Evolutionary conservation across 1,284 basidiomycete genomes (phyloP).

Genomic region (Bondarzewia mesenterica): DNA sequence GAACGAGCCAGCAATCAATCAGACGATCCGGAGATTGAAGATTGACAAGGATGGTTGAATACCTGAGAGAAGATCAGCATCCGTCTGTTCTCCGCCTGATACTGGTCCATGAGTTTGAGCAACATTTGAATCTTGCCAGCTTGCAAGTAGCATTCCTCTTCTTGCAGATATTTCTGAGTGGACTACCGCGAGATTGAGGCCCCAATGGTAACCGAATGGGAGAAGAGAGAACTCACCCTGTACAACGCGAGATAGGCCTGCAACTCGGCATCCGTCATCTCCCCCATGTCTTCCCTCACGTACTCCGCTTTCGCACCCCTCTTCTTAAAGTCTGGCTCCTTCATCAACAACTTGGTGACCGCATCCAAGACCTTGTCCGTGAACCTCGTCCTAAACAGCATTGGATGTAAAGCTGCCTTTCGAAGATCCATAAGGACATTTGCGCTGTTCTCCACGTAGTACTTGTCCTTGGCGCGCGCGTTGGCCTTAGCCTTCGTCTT

Average conservation of each 20-base stretch:
- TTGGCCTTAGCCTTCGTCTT: slow-evolving; percentile 35
- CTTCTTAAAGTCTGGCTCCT: slow-evolving; percentile 84
- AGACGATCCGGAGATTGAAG: background rate
- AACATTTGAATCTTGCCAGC: slow-evolving; percentile 86
- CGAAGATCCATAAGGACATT: slow-evolving; percentile 95
- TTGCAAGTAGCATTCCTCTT: slow-evolving; percentile 74
- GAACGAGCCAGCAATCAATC: background rate
- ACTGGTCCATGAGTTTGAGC: slow-evolving; percentile 64
- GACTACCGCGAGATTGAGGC: slow-evolving; percentile 41
- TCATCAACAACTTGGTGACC: slow-evolving; percentile 79
- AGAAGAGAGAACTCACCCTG: slow-evolving; percentile 44
- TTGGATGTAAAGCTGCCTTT: slow-evolving; percentile 93
- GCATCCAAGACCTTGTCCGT: slow-evolving; percentile 68
- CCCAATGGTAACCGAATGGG: background rate
- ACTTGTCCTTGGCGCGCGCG: slow-evolving; percentile 51
- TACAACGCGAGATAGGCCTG: slow-evolving; percentile 77
- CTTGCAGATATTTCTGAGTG: slow-evolving; percentile 70
- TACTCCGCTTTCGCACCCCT: slow-evolving; percentile 71
- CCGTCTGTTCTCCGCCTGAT: slow-evolving; percentile 68
- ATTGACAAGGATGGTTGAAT: slow-evolving; percentile 1
- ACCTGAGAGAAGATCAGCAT: slow-evolving; percentile 93
- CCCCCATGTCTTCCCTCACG: slow-evolving; percentile 88
- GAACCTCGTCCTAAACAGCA: slow-evolving; percentile 87
- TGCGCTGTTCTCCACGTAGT: slow-evolving; percentile 70
- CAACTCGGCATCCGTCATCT: slow-evolving; percentile 94